phyloP scores from a whole-genome alignment of 805 yeast species.

The Hanseniaspora valbyensis region DNA sequence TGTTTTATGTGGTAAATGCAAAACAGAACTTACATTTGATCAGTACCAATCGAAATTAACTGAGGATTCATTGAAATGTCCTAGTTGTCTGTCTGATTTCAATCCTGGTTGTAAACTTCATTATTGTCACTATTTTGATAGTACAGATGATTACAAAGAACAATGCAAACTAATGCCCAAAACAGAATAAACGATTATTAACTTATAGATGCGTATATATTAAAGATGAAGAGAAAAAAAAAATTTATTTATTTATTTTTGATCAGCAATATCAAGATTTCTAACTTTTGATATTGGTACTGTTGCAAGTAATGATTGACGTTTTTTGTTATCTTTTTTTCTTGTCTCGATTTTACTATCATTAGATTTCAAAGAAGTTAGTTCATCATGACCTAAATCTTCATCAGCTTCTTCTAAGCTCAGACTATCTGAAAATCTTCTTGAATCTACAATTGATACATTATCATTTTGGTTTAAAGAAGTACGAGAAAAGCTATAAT shows the following conservation, averaged over 20 bases:
- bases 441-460: not conserved
- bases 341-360: constrained; percentile 9
- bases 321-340: constrained; percentile 14
- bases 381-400: not conserved
- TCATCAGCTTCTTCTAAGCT: too few relatives aligned
- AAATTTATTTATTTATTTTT: not conserved
- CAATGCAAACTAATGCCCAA: too few relatives aligned
- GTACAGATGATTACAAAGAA: too few relatives aligned
- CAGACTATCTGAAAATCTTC: not conserved
- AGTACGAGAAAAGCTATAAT: not conserved
- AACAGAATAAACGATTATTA: not conserved
- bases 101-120: constrained; percentile 29
- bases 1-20: constrained; percentile 28
- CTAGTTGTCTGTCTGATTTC: constrained; percentile 22
- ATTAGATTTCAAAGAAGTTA: constrained; percentile 5
- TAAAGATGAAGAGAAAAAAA: too few relatives aligned
- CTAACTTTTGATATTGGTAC: constrained; percentile 27
- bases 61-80: constrained; percentile 18
- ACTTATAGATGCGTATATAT: too few relatives aligned
- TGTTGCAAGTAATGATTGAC: constrained; percentile 23
- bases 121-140: constrained; percentile 26
- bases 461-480: not conserved
- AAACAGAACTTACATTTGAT: constrained; percentile 23
- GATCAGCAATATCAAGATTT: constrained; percentile 15
- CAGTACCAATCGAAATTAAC: constrained; percentile 18